These are phyloP conservation scores for Aspergillus heteromorphus DNA, from an alignment of 495 filamentous ascomycete genomes.

Conservation along the genomic window DNA sequence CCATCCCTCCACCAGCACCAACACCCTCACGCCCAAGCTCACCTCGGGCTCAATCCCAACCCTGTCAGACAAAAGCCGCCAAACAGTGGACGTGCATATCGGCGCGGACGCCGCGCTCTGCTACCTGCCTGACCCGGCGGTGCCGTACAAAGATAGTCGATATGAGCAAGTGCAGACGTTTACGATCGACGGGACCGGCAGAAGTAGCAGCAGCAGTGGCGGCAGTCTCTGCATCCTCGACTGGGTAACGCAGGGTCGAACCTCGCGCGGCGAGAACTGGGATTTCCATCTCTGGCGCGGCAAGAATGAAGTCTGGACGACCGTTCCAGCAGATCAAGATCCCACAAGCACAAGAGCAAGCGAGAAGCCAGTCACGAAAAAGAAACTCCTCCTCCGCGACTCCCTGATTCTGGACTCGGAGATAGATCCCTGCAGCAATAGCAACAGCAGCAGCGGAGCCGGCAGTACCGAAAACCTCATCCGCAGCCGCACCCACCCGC, in stretches of 20 bases:
- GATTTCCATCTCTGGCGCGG: slow-evolving; percentile 69
- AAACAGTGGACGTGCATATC: slow-evolving; percentile 61
- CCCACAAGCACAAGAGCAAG: slow-evolving; percentile 17
- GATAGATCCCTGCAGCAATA: slow-evolving; percentile 25
- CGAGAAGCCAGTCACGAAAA: slow-evolving; percentile 11
- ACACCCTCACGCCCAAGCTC: slow-evolving; percentile 15
- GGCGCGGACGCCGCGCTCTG: slow-evolving; percentile 63
- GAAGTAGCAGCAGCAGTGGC: slow-evolving; percentile 46
- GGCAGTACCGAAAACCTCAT: slow-evolving; percentile 40
- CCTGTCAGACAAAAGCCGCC: slow-evolving; percentile 54
- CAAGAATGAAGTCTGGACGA: slow-evolving; percentile 78
- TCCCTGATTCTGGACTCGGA: slow-evolving; percentile 65
- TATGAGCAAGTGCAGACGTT: slow-evolving; percentile 83
- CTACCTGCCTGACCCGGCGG: slow-evolving; percentile 90
- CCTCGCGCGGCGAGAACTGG: slow-evolving; percentile 87
- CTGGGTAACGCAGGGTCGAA: slow-evolving; percentile 87
- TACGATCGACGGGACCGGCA: slow-evolving; percentile 53
- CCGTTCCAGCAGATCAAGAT: neutral
- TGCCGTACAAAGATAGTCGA: slow-evolving; percentile 73
- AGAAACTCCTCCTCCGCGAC: slow-evolving; percentile 71
- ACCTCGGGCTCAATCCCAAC: slow-evolving; percentile 27
- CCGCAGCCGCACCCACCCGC: slow-evolving; percentile 37
- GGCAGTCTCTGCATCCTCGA: slow-evolving; percentile 75
- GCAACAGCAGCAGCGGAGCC: slow-evolving; percentile 39
- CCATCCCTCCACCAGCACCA: slow-evolving; percentile 24